Base-by-base conservation (phyloP, 768 basidiomycete genomes). In the Suillus luteus region DNA sequence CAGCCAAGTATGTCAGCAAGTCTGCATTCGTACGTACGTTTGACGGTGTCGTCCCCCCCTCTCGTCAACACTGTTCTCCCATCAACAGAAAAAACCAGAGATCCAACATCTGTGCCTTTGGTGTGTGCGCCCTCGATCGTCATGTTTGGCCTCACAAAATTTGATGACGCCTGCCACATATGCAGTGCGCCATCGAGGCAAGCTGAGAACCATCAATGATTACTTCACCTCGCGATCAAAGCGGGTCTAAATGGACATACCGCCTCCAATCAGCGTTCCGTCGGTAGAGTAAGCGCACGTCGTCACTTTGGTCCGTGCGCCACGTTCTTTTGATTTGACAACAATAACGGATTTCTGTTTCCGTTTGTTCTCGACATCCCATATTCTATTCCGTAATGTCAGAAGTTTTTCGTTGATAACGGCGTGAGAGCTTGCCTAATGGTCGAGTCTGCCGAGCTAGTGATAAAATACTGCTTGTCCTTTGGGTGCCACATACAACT, bases 291-390 rank as follows among this genome's bases (percentile, higher is more conserved):
- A 99, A 17, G 85, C 85, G 72, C 95, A 96, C 11, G 89, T 74
- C 3, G 90, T 91, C 7, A 99, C 89, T 75, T 95, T 95, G 6
- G 97, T 98, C 67, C 96, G 85, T 17, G 93, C 90, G 38, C 97
- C 97, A 63, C 96, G 83, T 68, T 98, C 95, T 73, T 96, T 98
- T 10, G 92, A 95, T 78, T 96, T 96, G 70, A 96, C 94, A 17
- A 98, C 95, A 69, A 99, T 96, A 49, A 97, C 95, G 0, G 88
- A 85, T 79, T 95, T 98, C 72, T 97, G 95, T 77, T 98, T 97
- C 59, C 93, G 86, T 74, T 89, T 93, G 71, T 95, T 89, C 73
- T 94, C 91, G 40, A 88, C 85, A 69, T 99, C 92, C 97, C 97
- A 99, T 76, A 99, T 91, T 64, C 95, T 96, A 64, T 22, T 40